Percentiles rank a stretch among this genome's conserved stretches.
These are phyloP conservation scores for Dendrobium huoshanense DNA, from an alignment of 106 monocot genomes.

Conservation along the genomic window DNA sequence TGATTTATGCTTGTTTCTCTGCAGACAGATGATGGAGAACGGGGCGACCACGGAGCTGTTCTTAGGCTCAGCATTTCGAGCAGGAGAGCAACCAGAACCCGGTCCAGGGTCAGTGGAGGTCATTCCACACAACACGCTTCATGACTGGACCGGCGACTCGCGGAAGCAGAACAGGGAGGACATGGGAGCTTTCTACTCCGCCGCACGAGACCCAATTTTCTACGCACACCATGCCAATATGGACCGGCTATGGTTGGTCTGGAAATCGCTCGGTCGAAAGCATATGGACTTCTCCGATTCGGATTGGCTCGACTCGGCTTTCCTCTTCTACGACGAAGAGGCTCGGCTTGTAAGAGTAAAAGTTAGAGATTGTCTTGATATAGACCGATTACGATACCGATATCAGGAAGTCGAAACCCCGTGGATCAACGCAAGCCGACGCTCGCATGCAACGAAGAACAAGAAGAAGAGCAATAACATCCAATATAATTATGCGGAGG, in stretches of 20 bases:
- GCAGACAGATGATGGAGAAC: slow-evolving; percentile 10
- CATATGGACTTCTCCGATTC: not conserved
- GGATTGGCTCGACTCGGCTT: not conserved
- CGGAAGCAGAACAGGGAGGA: not conserved
- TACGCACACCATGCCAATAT: slow-evolving; percentile 13
- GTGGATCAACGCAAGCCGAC: slow-evolving; percentile 1
- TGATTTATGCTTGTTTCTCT: slow-evolving; percentile 11
- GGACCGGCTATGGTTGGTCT: slow-evolving; percentile 5
- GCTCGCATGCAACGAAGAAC: not conserved
- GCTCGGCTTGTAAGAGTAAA: not conserved
- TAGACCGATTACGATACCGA: not conserved
- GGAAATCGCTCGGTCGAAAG: not conserved
- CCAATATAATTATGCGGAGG: not conserved
- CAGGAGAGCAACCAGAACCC: not conserved
- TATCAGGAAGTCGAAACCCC: slow-evolving; percentile 9
- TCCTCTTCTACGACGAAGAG: slow-evolving; percentile 13
- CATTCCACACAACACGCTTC: slow-evolving; percentile 8
- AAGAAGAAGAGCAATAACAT: not conserved
- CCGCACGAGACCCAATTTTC: slow-evolving; percentile 7
- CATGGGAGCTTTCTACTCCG: not conserved
- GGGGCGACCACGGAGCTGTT: slow-evolving; percentile 18
- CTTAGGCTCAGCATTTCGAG: slow-evolving; percentile 7
- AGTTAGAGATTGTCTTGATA: slow-evolving; percentile 5
- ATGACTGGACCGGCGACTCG: slow-evolving; percentile 10
- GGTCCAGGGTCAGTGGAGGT: slow-evolving; percentile 9